Base-by-base conservation (phyloP, 2,329 filamentous ascomycete species). In the Clonostachys byssicola region DNA sequence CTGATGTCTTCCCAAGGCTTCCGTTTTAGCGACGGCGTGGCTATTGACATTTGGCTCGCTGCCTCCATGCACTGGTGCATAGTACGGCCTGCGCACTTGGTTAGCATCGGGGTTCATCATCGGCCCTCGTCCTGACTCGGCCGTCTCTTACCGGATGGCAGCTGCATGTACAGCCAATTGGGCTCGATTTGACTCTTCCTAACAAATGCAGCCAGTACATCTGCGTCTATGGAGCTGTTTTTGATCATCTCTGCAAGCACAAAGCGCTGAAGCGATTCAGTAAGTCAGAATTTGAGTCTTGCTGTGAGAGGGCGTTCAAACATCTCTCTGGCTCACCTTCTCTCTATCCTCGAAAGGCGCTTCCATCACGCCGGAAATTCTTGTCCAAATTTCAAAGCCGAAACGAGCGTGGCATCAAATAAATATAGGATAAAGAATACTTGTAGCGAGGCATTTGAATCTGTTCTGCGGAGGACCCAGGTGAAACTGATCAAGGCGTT, bases 171-270 rank as follows among this genome's bases (percentile, higher is more conserved):
- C 58, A 72, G 63, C 72, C 72, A 77, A 46, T 71, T 64, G 9
- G 72, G 70, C 49, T 66, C 60, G 46, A 75, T 55, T 10, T 60
- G 61, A 49, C 71, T 61, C 38, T 56, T 51, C 51, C 57, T 71
- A 53, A 81, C 66, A 50, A 82, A 78, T 12, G 64, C 62, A 17
- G 72, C 68, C 33, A 82, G 60, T 16, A 59, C 60, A 12, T 65
- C 59, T 20, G 78, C 58, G 47, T 78, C 71, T 49, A 81, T 61
- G 33, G 68, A 61, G 63, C 77, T 81, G 50, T 68, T 69, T 55
- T 81, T 82, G 61, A 82, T 75, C 55, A 81, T 76, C 61, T 82
- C 78, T 48, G 71, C 75, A 47, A 82, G 69, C 50, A 81, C 65
- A 57, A 80, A 80, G 52, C 77, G 75, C 78, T 82, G 56, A n/a